phyloP scores from a whole-genome alignment of 1,284 basidiomycete species.

The Tylopilus microsporus region DNA sequence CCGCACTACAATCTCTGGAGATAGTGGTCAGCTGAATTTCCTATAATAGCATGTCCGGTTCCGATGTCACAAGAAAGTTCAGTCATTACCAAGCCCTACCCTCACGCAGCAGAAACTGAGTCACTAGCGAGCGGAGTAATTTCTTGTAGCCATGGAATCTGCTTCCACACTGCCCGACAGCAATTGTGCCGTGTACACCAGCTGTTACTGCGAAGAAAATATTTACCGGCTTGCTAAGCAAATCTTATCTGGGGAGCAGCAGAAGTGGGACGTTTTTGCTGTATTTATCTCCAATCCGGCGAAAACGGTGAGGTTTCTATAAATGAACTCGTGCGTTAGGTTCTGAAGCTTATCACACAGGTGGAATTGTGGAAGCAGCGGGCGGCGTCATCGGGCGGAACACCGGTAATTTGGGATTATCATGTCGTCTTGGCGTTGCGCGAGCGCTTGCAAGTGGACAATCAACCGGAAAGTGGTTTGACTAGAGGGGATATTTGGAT shows the following conservation, averaged over 20 bases:
- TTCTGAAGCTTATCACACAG: slow-evolving; percentile 33
- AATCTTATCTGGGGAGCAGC: slow-evolving; percentile 35
- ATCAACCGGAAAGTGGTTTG: slow-evolving; percentile 2
- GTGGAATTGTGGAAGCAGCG: slow-evolving; percentile 64
- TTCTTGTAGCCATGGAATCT: slow-evolving; percentile 9
- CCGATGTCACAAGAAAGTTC: slow-evolving; percentile 11
- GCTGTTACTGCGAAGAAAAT: slow-evolving; percentile 67
- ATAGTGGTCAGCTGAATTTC: neutral
- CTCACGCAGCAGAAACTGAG: neutral
- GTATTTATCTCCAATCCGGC: slow-evolving; percentile 64
- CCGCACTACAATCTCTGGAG: neutral
- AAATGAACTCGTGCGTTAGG: neutral
- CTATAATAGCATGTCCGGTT: neutral
- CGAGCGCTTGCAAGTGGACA: slow-evolving; percentile 17
- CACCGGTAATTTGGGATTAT: slow-evolving; percentile 68
- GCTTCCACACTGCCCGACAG: slow-evolving; percentile 17
- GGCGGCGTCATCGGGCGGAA: slow-evolving; percentile 32
- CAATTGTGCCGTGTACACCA: slow-evolving; percentile 20
- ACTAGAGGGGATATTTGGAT: slow-evolving; percentile 41
- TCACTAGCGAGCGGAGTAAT: slow-evolving; percentile 19
- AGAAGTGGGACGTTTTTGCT: slow-evolving; percentile 48
- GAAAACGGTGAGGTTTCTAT: slow-evolving; percentile 44
- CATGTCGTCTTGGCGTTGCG: slow-evolving; percentile 61
- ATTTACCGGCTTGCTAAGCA: slow-evolving; percentile 53
- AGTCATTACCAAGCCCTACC: slow-evolving; percentile 1